These are phyloP conservation scores for Petunia hybrid DNA, from an alignment of 305 asterid species.

Conservation along the genomic window DNA sequence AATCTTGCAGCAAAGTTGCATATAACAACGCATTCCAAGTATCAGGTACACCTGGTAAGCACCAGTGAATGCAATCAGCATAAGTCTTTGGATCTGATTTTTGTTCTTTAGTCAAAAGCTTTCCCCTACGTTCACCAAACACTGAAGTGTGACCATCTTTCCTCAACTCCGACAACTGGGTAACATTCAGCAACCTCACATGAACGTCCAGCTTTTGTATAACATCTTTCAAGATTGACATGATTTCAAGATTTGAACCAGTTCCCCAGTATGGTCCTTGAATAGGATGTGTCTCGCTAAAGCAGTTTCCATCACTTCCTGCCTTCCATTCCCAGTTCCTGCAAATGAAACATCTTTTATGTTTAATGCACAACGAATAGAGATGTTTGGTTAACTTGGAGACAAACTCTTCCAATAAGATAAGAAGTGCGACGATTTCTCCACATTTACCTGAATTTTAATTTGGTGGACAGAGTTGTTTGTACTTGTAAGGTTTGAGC, in stretches of 20 bases:
- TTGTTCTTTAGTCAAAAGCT: constrained; percentile 78
- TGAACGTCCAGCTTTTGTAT: constrained; percentile 47
- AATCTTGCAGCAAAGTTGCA: constrained; percentile 77
- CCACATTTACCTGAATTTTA: too few species aligned
- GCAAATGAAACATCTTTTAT: constrained; percentile 25
- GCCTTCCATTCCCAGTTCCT: constrained; percentile 98
- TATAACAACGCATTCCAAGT: constrained; percentile 85
- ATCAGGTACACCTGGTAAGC: constrained; percentile 96
- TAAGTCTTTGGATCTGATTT: constrained; percentile 65
- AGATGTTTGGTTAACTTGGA: not conserved
- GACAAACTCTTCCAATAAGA: not conserved
- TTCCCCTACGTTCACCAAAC: constrained; percentile 81
- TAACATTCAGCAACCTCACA: constrained; percentile 71
- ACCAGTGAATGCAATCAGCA: constrained; percentile 98
- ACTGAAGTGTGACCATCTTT: constrained; percentile 86
- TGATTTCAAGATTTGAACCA: constrained; percentile 81
- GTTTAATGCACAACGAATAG: not conserved
- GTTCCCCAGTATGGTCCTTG: constrained; percentile 81
- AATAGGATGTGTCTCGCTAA: constrained; percentile 69
- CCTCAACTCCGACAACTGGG: constrained; percentile 85
- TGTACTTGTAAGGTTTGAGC: too few species aligned
- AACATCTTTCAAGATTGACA: constrained; percentile 66
- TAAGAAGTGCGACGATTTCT: too few species aligned
- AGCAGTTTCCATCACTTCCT: constrained; percentile 83
- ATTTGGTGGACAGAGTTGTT: too few species aligned